Evolutionary conservation across 345 rosid species (phyloP), one percentile per base, ranked within the genome.

Genomic region (Adansonia digitata): DNA sequence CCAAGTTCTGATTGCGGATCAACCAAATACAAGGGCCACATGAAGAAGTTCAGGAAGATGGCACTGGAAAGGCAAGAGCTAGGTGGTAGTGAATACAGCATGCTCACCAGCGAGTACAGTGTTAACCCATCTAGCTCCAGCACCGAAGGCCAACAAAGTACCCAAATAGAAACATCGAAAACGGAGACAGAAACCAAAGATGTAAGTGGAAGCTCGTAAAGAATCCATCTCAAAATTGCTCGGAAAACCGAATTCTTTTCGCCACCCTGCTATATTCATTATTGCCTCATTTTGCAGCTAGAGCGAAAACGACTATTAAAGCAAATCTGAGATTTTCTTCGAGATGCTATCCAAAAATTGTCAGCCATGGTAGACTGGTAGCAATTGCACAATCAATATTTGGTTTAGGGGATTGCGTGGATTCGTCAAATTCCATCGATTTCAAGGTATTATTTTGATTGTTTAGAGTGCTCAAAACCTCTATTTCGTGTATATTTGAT

Each of bases 1-100:
- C 90, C 91, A 39, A 89, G 96, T 69, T 69, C 85, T 31, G 94
- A 94, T 69, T 92, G 91, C 65, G 83, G 86, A 80, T 79, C 89
- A 14, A 75, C 67, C 48, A 92, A 89, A 71, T 89, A 90, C 83
- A 84, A 76, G 29, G 92, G 88, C 75, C 94, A 94, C 84, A 69
- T 91, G 81, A 82, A 83, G 68, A 89, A 84, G 48, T 88, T 89
- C 88, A 81, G 84, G 84, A 86, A 85, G 83, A 73, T 86, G 82
- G 97, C 94, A 18, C 72, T 90, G 43, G 93, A 86, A 81, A 90
- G 85, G 62, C 84, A 81, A 56, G 93, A 88, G 75, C 83, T 79
- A 6, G 87, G 69, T 55, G 89, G 89, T 20, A 80, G 86, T 5
- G 93, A 85, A 66, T 81, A 72, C 56, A 85, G 90, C 57, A 88